A percentile compares a stretch with the other conserved stretches of the same genome.
phyloP scores from a whole-genome alignment of 2,329 filamentous ascomycete genomes.

The Thyridium curvatum region DNA sequence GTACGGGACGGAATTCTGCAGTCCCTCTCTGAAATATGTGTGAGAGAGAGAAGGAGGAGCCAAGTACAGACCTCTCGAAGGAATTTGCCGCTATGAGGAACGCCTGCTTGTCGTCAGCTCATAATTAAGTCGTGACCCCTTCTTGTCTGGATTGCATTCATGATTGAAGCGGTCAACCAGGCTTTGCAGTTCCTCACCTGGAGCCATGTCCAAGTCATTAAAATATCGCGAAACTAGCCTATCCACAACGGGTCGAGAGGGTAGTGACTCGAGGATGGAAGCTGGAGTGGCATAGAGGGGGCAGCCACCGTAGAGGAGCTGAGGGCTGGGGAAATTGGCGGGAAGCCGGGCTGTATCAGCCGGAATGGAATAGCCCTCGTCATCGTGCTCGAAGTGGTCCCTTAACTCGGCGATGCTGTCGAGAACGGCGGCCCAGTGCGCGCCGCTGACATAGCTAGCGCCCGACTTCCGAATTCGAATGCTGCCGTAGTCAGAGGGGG shows the following conservation, averaged over 20 bases:
- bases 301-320: conserved; percentile 27
- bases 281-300: conserved; percentile 13
- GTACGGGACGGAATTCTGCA: neutral
- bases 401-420: conserved; percentile 32
- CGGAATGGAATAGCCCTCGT: conserved; percentile 8
- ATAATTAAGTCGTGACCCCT: too few species aligned
- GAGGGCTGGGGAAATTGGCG: conserved; percentile 10
- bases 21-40: neutral
- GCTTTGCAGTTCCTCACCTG: too few species aligned
- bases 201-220: conserved; percentile 20
- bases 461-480: conserved; percentile 16
- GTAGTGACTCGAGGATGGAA: conserved; percentile 25
- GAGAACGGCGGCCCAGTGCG: too few species aligned
- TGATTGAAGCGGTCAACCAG: too few species aligned
- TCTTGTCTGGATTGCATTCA: too few species aligned
- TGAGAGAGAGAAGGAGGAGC: too few species aligned
- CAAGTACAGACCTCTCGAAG: conserved; percentile 20
- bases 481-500: conserved; percentile 21
- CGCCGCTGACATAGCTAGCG: conserved; percentile 24
- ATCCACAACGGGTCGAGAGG: conserved; percentile 22
- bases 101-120: conserved; percentile 8
- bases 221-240: conserved; percentile 28
- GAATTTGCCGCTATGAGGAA: conserved; percentile 21
- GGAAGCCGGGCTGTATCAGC: neutral
- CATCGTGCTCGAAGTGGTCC: conserved; percentile 23